These are phyloP conservation scores for Oryza brachyantha DNA, from an alignment of 176 grass and related monocot species.

Conservation along the genomic window DNA sequence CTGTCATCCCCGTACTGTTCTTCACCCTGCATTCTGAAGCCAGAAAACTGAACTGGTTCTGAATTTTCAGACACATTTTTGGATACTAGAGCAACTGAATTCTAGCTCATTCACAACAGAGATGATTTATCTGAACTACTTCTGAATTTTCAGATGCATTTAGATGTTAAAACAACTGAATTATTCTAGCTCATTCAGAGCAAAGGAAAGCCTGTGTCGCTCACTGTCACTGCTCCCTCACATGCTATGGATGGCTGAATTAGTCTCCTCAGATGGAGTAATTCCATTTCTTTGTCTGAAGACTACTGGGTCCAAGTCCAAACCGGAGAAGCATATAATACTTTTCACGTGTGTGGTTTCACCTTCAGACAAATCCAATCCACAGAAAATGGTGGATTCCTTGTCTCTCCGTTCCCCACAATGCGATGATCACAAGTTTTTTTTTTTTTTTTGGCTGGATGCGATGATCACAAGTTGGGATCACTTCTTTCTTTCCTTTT, in stretches of 20 bases:
- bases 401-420: constrained; percentile 24
- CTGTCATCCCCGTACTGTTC: neutral
- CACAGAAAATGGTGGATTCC: neutral
- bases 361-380: neutral
- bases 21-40: neutral
- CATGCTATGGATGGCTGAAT: neutral
- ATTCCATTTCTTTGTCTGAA: neutral
- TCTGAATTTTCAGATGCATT: too few relatives aligned
- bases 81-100: too few relatives aligned
- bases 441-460: too few relatives aligned
- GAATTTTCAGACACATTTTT: neutral
- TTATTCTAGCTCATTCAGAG: too few relatives aligned
- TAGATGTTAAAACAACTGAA: too few relatives aligned
- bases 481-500: neutral
- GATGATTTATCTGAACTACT: too few relatives aligned
- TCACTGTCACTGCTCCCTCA: neutral
- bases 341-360: constrained; percentile 19
- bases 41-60: neutral
- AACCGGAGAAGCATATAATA: neutral
- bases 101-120: too few relatives aligned
- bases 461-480: neutral
- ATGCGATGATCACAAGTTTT: neutral
- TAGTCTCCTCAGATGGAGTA: neutral
- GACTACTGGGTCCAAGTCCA: constrained; percentile 23
- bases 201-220: too few relatives aligned